Evolutionary conservation across 768 basidiomycete genomes (phyloP).

Genomic region (Termitomyces sp.): DNA sequence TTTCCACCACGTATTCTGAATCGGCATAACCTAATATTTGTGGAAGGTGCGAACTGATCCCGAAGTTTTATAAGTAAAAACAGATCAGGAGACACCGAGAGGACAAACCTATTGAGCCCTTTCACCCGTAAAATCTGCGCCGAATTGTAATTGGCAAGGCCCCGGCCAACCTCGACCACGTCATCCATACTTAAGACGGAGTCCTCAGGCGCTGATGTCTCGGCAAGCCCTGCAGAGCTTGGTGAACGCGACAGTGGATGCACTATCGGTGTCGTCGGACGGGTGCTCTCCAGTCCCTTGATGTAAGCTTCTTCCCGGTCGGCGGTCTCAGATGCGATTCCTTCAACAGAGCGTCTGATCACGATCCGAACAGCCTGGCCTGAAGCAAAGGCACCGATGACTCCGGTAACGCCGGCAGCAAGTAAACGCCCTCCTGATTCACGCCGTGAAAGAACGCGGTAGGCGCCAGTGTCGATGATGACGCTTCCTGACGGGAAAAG

Average conservation of each 20-base stretch:
- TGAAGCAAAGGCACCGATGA: conserved; percentile 86
- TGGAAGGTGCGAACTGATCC: conserved; percentile 67
- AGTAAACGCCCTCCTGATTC: conserved; percentile 89
- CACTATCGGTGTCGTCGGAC: conserved; percentile 51
- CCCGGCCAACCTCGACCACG: conserved; percentile 86
- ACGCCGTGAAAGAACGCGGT: conserved; percentile 75
- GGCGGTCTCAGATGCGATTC: conserved; percentile 18
- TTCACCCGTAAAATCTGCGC: conserved; percentile 85
- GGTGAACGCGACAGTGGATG: conserved; percentile 34
- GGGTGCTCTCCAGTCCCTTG: conserved; percentile 36
- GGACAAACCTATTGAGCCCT: conserved; percentile 80
- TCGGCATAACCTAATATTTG: conserved; percentile 89
- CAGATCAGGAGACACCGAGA: neutral
- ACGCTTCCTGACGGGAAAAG: conserved; percentile 84
- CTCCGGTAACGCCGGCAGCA: conserved; percentile 85
- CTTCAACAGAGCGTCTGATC: conserved; percentile 36
- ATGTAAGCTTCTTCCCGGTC: conserved; percentile 29
- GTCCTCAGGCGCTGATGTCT: conserved; percentile 21
- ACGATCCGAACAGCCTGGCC: conserved; percentile 91
- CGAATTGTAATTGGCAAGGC: conserved; percentile 94
- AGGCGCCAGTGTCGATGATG: conserved; percentile 86
- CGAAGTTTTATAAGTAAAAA: conserved; percentile 12
- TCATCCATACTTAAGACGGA: conserved; percentile 35
- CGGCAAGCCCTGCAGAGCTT: conserved; percentile 24
- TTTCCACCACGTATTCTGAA: conserved; percentile 95